Evolutionary conservation across 768 basidiomycete species (phyloP).

Genomic region (Auricularia sp.): DNA sequence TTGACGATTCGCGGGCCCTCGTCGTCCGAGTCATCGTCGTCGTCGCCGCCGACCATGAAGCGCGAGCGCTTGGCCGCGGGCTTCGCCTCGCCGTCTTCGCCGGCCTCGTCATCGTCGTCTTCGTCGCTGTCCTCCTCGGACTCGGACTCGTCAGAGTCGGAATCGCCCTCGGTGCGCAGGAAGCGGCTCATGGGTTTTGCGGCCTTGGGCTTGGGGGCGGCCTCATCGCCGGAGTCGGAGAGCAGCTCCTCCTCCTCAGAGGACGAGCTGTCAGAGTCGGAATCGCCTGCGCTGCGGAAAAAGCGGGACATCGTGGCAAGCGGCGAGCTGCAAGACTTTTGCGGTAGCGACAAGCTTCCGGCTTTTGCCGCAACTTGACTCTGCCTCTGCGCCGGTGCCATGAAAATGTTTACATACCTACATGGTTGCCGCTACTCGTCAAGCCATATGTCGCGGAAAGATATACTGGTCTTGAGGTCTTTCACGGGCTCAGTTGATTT

Average conservation of each 20-base stretch:
- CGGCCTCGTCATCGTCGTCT: slow-evolving; percentile 48
- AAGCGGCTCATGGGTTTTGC: slow-evolving; percentile 69
- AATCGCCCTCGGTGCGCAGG: slow-evolving; percentile 47
- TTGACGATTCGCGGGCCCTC: slow-evolving; percentile 64
- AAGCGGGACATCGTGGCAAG: slow-evolving; percentile 64
- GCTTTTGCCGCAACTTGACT: too few relatives aligned
- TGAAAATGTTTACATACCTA: too few relatives aligned
- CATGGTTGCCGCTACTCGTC: too few relatives aligned
- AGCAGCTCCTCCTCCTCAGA: slow-evolving; percentile 53
- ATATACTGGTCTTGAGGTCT: too few relatives aligned
- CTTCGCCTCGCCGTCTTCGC: slow-evolving; percentile 44
- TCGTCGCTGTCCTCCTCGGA: slow-evolving; percentile 49
- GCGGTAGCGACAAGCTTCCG: too few relatives aligned
- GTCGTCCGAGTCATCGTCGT: slow-evolving; percentile 48
- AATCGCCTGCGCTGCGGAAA: slow-evolving; percentile 78
- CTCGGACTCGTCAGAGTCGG: slow-evolving; percentile 40
- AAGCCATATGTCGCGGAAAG: too few relatives aligned
- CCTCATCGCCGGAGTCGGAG: slow-evolving; percentile 56
- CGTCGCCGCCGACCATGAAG: slow-evolving; percentile 30
- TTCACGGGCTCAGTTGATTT: too few relatives aligned
- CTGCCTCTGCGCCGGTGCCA: too few relatives aligned
- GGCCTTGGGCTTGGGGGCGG: slow-evolving; percentile 35
- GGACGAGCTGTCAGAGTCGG: slow-evolving; percentile 61
- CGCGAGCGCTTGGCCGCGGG: slow-evolving; percentile 27
- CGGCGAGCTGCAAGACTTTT: not conserved